Evolutionary conservation across 1,139 yeast genomes (phyloP).

Genomic region (Blastobotrys capitulatus): DNA sequence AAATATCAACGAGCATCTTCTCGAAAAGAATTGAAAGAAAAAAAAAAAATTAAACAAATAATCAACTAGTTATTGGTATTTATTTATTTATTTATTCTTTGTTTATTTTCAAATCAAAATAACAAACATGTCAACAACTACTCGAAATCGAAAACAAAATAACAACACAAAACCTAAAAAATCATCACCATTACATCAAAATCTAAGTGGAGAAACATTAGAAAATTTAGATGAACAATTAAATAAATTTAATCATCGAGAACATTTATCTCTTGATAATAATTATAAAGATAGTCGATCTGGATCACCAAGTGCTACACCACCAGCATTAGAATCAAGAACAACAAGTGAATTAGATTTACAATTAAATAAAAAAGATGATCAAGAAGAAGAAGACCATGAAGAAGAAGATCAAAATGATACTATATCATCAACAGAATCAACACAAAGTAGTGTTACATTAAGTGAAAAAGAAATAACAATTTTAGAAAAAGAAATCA

Average conservation of each 20-base stretch:
- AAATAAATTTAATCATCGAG: constrained; percentile 9
- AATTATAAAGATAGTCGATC: constrained; percentile 20
- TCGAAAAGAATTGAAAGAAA: too few species aligned
- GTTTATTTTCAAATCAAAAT: too few species aligned
- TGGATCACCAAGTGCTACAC: constrained; percentile 11
- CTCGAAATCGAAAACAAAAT: not conserved
- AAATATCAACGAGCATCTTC: too few species aligned
- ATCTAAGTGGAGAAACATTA: constrained; percentile 7
- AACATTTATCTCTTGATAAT: constrained; percentile 19
- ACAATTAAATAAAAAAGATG: not conserved
- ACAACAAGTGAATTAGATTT: constrained; percentile 1
- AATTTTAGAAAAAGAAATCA: not conserved
- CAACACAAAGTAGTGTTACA: not conserved
- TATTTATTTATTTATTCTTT: too few species aligned
- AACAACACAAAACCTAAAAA: not conserved
- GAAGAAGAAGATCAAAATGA: not conserved
- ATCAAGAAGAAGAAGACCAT: not conserved
- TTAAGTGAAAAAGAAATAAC: constrained; percentile 1
- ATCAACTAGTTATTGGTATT: too few species aligned
- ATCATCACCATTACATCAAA: constrained; percentile 1
- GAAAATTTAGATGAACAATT: constrained; percentile 9
- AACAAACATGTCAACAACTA: not conserved
- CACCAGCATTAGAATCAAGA: not conserved
- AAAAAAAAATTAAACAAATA: too few species aligned
- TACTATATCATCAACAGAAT: not conserved